A percentile compares a stretch with the other conserved stretches of the same genome.
phyloP scores from a whole-genome alignment of 768 basidiomycete genomes.

The Russula vinacea region DNA sequence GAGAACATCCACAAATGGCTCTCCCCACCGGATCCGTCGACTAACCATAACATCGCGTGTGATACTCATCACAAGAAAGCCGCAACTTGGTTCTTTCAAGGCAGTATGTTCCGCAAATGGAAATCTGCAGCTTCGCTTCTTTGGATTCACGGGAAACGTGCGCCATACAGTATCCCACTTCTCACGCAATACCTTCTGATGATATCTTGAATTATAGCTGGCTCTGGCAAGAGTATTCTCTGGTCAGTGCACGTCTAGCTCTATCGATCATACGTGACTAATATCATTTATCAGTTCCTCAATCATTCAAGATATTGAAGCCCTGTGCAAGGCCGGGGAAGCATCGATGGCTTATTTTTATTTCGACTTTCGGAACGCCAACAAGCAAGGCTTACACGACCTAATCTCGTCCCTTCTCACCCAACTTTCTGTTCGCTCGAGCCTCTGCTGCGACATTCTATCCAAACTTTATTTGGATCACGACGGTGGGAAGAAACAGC shows the following conservation, averaged over 20 bases:
- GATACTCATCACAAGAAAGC: not conserved
- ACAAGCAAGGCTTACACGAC: not conserved
- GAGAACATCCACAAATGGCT: not conserved
- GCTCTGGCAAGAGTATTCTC: not conserved
- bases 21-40: conserved; percentile 1
- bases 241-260: not conserved
- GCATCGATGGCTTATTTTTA: not conserved
- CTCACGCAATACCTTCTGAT: not conserved
- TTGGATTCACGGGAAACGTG: conserved; percentile 4
- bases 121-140: not conserved
- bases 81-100: not conserved
- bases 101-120: not conserved
- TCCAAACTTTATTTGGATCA: not conserved
- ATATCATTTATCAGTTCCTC: not conserved
- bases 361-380: not conserved
- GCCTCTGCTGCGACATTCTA: not conserved
- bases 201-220: not conserved
- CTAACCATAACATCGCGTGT: not conserved
- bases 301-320: not conserved
- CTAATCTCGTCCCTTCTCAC: not conserved
- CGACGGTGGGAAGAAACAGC: not conserved
- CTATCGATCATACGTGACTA: not conserved
- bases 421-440: not conserved
- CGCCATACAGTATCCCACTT: not conserved
- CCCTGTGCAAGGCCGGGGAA: not conserved